Evolutionary conservation across 2,329 filamentous ascomycete species (phyloP), one percentile per base, ranked within the genome.

Genomic region (Intubia oerlemansii): DNA sequence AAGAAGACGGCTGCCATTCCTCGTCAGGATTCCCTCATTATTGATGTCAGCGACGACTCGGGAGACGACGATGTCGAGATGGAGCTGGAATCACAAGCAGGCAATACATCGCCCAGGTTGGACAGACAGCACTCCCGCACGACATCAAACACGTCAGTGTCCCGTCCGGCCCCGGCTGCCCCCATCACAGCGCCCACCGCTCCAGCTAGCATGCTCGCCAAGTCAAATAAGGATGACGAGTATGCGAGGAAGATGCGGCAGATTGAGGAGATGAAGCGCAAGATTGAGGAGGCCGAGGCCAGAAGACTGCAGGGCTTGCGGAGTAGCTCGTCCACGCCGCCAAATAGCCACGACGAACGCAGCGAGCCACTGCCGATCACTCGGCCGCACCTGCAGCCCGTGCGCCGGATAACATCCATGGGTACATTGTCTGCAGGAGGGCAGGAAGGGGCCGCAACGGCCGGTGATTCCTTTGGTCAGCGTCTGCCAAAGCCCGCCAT

Each of bases 1-100:
- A 78, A 77, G 39, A 66, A 72, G 27, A 62, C 67, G 4, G 71
- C 73, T 40, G 65, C 63, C 10, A 65, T 71, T 25, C 57, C 55
- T 26, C 56, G 58, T 15, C 53, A 62, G 29, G 59, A 72, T 15
- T 59, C 69, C 3, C 63, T 91, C 29, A 65, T 92, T 22, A 91
- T 92, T 39, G 68, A 90, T 38, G 73, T 90, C 22, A 91, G 80
- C 43, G 84, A 91, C 17, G 65, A 57, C 15, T 58, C 54, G 6
- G 59, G 62, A 17, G 62, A 63, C 21, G 62, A 68, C 28, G 66
- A 71, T 37, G 59, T 70, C 26, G 69, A 70, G 32, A 76, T 74
- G 67, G 72, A 77, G 19, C 57, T 74, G 15, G 66, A 66, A 16
- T 66, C 61, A 26, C 58, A 56, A 8, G 52, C 49, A 17, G 56